Base-by-base conservation (phyloP, 108 stramenopile genomes). In the Cylindrotheca fusiformis region DNA sequence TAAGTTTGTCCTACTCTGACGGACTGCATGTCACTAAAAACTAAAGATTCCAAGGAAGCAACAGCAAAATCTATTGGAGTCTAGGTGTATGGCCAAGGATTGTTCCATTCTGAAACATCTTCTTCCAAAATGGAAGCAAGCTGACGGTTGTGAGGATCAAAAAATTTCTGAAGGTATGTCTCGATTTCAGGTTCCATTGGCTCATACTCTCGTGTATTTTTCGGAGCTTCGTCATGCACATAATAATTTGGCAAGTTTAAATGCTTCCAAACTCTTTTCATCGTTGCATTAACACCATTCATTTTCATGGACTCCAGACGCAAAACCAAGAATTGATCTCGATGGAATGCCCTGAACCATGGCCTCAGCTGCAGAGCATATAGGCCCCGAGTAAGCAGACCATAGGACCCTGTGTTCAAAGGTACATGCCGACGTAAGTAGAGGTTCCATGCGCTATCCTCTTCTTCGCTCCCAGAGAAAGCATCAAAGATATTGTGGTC, bases 351-450 rank as follows among this genome's bases (percentile, higher is more conserved):
- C 5, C 72, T 61, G 17, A 95, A 80, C 97, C 97, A 98, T n/a
- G 85, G 85, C 51, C 91, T 74, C 59, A 97, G 72, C 71, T 98
- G 94, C 51, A 97, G 47, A 20, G 86, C 95, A 71, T 98, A 98
- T 69, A 96, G 48, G 1, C 97, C 97, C 45, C 97, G 80, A 17
- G 79, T 79, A 5, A 98, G 22, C n/a, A 92, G 65, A 41, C 91
- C 82, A 68, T 98, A 92, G 3, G 87, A 80, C 14, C 96, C 96
- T 45, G 83, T 97, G 64, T 74, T 74, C 69, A 88, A 64, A 5
- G 91, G 91, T 33, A 96, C 69, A 60, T 91, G 71, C 2, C 67
- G 74, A 31, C 61, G 58, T 26, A 91, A 58, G 57, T 93, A 96
- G 33, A 29, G 1, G 20, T 85, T 66, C 84, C 82, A 91, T 21